Percentiles rank a stretch among this genome's conserved stretches.
These are phyloP conservation scores for Diaporthe vexans DNA, from an alignment of 2,329 filamentous ascomycete genomes.

Conservation along the genomic window DNA sequence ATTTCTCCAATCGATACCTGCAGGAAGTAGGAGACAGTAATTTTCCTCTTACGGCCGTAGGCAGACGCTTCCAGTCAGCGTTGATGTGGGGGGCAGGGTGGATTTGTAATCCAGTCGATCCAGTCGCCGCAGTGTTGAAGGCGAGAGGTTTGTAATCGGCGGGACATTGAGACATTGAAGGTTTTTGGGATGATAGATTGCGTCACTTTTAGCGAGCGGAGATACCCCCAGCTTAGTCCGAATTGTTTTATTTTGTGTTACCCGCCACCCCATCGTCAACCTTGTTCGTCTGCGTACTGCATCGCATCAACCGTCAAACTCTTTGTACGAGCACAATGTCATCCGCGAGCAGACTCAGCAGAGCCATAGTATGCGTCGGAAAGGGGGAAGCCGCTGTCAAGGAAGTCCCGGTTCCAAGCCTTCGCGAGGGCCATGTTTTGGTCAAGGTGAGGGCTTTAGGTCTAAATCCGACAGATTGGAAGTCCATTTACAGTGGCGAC, in stretches of 20 bases:
- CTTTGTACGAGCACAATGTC: constrained; percentile 5
- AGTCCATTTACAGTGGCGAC: neutral
- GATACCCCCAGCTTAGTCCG: constrained; percentile 9
- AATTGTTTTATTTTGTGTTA: neutral
- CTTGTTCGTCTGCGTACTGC: neutral
- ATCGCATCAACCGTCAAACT: neutral
- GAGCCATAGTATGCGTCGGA: constrained; percentile 24
- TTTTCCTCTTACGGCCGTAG: neutral
- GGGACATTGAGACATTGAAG: neutral
- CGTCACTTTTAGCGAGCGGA: constrained; percentile 11
- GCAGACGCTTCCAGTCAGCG: neutral
- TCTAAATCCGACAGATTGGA: constrained; percentile 40
- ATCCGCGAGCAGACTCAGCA: constrained; percentile 32
- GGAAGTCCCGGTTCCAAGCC: constrained; percentile 23
- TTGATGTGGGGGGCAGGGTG: neutral
- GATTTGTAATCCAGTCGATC: constrained; percentile 17
- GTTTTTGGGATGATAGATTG: neutral
- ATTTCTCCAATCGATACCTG: neutral
- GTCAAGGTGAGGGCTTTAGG: constrained; percentile 37
- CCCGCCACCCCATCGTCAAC: neutral
- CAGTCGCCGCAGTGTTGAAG: no score
- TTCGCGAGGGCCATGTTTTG: constrained; percentile 37
- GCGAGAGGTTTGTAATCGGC: constrained; percentile 8
- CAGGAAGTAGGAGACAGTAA: neutral
- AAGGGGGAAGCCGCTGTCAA: constrained; percentile 22